Evolutionary conservation across 2,329 filamentous ascomycete species (phyloP).

Genomic region (Albifimbria verrucaria): DNA sequence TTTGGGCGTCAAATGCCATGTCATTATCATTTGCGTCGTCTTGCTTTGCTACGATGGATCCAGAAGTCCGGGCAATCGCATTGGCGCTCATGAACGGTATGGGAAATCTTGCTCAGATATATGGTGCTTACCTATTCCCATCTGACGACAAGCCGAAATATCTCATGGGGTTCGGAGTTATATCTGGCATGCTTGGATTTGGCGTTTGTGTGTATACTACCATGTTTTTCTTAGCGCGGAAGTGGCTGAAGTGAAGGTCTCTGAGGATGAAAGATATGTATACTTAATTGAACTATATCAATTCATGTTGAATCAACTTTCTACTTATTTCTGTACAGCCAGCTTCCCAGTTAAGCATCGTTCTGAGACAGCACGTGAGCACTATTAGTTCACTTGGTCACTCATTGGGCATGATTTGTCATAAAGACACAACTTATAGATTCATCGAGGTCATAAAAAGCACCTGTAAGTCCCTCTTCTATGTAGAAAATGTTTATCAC

Average conservation of each 20-base stretch:
- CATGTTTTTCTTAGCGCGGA: conserved; percentile 3
- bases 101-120: conserved; percentile 54
- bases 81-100: conserved; percentile 53
- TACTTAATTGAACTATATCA: background rate
- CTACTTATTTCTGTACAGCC: too few relatives aligned
- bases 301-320: too few relatives aligned
- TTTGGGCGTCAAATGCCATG: conserved; percentile 52
- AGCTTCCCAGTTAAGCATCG: too few relatives aligned
- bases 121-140: conserved; percentile 52
- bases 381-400: too few relatives aligned
- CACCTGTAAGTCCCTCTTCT: too few relatives aligned
- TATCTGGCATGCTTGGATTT: conserved; percentile 19
- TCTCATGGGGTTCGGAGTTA: conserved; percentile 38
- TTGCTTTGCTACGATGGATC: conserved; percentile 46
- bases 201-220: conserved; percentile 11
- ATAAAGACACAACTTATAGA: too few relatives aligned
- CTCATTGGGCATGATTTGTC: too few relatives aligned
- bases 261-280: too few relatives aligned
- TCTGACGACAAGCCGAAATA: conserved; percentile 45
- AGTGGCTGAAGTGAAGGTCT: background rate
- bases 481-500: too few relatives aligned
- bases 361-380: too few relatives aligned
- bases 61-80: conserved; percentile 43
- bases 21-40: conserved; percentile 48
- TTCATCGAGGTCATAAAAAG: too few relatives aligned